Percentiles rank a stretch among this genome's conserved stretches.
These are phyloP conservation scores for Euptelea pleiosperma DNA, from an alignment of 164 flowering plant species.

Conservation along the genomic window DNA sequence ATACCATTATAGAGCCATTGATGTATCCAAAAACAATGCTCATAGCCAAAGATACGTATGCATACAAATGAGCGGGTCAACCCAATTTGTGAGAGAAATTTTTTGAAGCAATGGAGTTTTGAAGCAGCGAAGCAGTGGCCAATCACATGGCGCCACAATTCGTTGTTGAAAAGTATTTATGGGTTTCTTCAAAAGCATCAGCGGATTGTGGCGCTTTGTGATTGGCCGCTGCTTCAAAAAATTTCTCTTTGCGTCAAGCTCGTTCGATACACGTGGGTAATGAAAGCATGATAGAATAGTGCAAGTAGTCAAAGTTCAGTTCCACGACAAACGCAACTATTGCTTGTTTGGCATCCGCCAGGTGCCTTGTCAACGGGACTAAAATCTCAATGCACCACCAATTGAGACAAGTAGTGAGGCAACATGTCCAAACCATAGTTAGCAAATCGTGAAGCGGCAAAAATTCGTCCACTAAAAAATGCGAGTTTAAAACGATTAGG, in stretches of 20 bases:
- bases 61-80: constrained; percentile 39
- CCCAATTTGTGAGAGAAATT: too few species aligned
- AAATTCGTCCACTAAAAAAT: too few species aligned
- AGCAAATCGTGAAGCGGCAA: too few species aligned
- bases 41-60: constrained; percentile 39
- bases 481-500: too few species aligned
- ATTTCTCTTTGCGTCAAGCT: constrained; percentile 71
- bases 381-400: constrained; percentile 97
- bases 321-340: constrained; percentile 67
- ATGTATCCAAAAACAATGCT: constrained; percentile 39
- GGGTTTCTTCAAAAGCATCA: too few species aligned
- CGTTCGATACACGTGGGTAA: constrained; percentile 79
- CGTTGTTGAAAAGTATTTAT: too few species aligned
- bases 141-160: too few species aligned
- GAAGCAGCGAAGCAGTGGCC: too few species aligned
- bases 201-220: too few species aligned
- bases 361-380: constrained; percentile 65
- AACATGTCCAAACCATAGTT: too few species aligned
- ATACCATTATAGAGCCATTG: constrained; percentile 54
- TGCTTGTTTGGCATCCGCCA: constrained; percentile 51
- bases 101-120: too few species aligned
- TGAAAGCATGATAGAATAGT: constrained; percentile 77
- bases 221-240: too few species aligned
- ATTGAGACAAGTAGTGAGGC: constrained; percentile 87
- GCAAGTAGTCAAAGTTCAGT: constrained; percentile 78